Conservation (phyloP, 1,139 yeast genomes). For the Kurtzmaniella natalensis region DNA sequence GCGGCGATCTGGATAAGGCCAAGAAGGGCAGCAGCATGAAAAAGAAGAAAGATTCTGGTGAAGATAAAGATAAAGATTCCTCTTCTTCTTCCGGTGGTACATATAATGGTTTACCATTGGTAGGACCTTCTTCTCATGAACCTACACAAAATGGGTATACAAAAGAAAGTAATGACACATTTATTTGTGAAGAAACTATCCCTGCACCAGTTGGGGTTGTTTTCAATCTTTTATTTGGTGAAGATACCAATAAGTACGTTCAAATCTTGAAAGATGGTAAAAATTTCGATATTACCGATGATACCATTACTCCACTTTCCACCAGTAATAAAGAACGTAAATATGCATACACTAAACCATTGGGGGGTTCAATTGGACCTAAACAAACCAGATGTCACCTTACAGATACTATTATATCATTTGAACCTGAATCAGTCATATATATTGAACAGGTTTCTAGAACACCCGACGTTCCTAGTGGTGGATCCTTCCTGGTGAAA, state of each 20-base stretch:
- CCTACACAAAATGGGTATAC: constrained; percentile 40
- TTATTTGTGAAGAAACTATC: constrained; percentile 56
- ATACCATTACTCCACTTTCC: constrained; percentile 42
- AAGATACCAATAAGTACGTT: constrained; percentile 55
- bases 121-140: constrained; percentile 37
- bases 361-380: constrained; percentile 85
- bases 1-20: constrained; percentile 1
- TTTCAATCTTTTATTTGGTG: constrained; percentile 66
- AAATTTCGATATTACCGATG: constrained; percentile 59
- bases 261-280: constrained; percentile 62
- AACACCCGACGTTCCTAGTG: constrained; percentile 96
- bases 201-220: constrained; percentile 82
- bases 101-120: constrained; percentile 33
- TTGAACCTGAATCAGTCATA: constrained; percentile 54
- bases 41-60: constrained; percentile 6
- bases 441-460: constrained; percentile 63
- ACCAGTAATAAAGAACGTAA: constrained; percentile 40
- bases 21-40: constrained; percentile 1
- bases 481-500: constrained; percentile 70
- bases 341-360: constrained; percentile 75
- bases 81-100: constrained; percentile 8
- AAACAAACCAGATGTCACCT: constrained; percentile 85
- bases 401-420: constrained; percentile 64
- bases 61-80: constrained; percentile 1
- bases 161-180: constrained; percentile 55